phyloP scores from a whole-genome alignment of 305 asterid genomes.

The Fraxinus platypoda region DNA sequence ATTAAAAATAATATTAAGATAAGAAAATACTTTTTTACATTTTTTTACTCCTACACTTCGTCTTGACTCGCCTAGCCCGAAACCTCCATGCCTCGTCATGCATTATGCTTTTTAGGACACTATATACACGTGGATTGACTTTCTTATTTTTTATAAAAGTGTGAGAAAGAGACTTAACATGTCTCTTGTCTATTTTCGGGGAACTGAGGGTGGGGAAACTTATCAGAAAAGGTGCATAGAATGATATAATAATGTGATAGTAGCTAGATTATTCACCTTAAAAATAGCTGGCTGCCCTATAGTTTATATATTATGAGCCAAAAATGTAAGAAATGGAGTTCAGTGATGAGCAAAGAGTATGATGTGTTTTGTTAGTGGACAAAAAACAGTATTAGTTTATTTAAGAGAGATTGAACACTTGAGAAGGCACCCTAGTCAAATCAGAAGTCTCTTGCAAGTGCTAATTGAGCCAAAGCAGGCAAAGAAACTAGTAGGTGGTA shows the following conservation, averaged over 20 bases:
- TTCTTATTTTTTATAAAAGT: background rate
- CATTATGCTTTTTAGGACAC: too few species aligned
- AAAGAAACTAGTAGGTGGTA: background rate
- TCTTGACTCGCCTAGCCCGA: too few species aligned
- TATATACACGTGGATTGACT: too few species aligned
- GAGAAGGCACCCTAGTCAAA: background rate
- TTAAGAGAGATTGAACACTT: background rate
- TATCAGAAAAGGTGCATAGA: background rate
- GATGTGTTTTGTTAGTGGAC: background rate
- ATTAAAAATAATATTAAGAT: too few species aligned
- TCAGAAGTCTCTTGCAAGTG: background rate
- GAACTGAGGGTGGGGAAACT: background rate
- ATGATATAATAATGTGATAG: background rate
- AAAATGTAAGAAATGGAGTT: background rate
- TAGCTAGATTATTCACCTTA: background rate
- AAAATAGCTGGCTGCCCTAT: background rate
- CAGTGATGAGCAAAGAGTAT: background rate
- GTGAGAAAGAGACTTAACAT: background rate
- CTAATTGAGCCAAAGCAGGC: background rate
- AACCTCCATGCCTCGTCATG: too few species aligned
- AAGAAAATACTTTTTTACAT: too few species aligned
- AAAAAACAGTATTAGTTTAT: background rate
- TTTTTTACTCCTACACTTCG: too few species aligned
- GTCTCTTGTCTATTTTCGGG: background rate
- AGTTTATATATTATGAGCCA: background rate